phyloP scores from a whole-genome alignment of 345 rosid genomes.

The Arabis alpina region DNA sequence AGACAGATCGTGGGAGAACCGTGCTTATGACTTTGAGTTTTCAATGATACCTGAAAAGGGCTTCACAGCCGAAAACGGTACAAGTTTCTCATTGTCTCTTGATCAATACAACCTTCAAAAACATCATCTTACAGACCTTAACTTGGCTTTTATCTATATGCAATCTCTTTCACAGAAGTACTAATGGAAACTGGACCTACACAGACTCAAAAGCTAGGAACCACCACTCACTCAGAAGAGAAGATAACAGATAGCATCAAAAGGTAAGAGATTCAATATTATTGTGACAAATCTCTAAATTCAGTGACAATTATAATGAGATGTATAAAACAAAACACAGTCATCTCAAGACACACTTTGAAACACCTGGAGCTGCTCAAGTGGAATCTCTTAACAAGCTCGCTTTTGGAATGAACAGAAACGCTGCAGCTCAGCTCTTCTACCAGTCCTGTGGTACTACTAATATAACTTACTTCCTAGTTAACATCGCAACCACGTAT shows the following conservation, averaged over 20 bases:
- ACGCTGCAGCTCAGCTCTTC: conserved; percentile 80
- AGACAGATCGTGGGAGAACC: conserved; percentile 51
- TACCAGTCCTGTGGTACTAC: conserved; percentile 80
- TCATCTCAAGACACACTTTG: conserved; percentile 78
- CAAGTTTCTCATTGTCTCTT: conserved; percentile 20
- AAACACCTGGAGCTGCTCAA: conserved; percentile 71
- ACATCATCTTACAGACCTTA: background rate
- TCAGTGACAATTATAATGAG: conserved; percentile 9
- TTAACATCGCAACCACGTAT: background rate
- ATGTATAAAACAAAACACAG: conserved; percentile 47
- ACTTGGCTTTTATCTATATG: conserved; percentile 4
- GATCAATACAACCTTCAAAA: conserved; percentile 5
- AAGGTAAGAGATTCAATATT: conserved; percentile 47
- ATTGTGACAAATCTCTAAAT: background rate
- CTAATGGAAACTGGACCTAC: conserved; percentile 83
- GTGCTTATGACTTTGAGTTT: conserved; percentile 55
- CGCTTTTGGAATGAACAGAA: conserved; percentile 68
- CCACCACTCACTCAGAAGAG: conserved; percentile 52
- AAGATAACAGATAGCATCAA: conserved; percentile 68
- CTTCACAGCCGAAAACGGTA: conserved; percentile 62
- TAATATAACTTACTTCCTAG: conserved; percentile 10
- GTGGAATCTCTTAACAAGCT: conserved; percentile 71
- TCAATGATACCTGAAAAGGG: conserved; percentile 57
- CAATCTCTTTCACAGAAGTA: conserved; percentile 49
- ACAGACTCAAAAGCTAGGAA: conserved; percentile 56